Conservation (phyloP, 768 basidiomycete species). For the Trametes sanguinea region DNA sequence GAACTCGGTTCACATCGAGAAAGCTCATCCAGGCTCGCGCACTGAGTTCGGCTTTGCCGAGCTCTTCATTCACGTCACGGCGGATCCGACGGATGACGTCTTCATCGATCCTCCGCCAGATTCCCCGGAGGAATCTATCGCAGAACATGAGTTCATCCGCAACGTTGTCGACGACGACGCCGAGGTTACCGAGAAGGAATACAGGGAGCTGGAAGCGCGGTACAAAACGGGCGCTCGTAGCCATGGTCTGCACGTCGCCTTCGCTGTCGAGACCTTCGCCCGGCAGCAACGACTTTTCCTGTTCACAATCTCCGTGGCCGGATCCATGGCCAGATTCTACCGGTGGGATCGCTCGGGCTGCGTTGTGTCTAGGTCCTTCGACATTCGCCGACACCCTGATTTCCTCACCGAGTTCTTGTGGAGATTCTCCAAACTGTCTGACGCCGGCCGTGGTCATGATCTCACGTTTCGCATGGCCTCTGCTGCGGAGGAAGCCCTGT, state of each 20-base stretch:
- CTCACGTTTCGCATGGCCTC: constrained; percentile 4
- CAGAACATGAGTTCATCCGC: constrained; percentile 1
- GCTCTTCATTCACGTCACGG: constrained; percentile 15
- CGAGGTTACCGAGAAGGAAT: not conserved
- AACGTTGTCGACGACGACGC: not conserved
- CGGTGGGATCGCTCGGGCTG: constrained; percentile 37
- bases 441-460: constrained; percentile 30
- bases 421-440: constrained; percentile 28
- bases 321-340: constrained; percentile 33
- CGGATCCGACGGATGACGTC: constrained; percentile 2
- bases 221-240: not conserved
- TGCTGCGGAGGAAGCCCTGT: not conserved
- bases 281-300: constrained; percentile 33
- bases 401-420: constrained; percentile 35
- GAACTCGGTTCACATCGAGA: not conserved
- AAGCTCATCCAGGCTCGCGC: not conserved
- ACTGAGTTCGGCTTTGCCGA: constrained; percentile 10
- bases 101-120: constrained; percentile 10
- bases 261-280: constrained; percentile 9
- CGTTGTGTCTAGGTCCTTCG: constrained; percentile 33
- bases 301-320: constrained; percentile 34
- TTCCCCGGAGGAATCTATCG: not conserved
- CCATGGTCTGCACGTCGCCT: not conserved
- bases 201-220: not conserved
- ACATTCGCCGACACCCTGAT: constrained; percentile 24